Evolutionary conservation across 2,329 filamentous ascomycete species (phyloP), one percentile per base, ranked within the genome.

Genomic region (Penicillium polonicum): DNA sequence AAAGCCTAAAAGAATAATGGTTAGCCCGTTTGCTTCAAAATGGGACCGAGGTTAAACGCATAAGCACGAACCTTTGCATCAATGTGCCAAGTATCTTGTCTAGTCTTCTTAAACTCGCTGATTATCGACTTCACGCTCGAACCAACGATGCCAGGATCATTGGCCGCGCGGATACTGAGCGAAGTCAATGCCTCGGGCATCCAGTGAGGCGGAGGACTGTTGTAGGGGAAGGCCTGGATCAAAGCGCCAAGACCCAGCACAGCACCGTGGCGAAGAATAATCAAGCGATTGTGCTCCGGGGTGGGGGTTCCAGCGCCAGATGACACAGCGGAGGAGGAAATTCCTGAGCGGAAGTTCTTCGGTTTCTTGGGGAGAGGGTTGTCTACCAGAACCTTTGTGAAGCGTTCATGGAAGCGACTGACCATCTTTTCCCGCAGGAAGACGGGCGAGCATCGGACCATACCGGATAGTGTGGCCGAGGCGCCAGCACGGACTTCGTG

Each of bases 41-140:
- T 2, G n/a, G 15, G 4, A 36, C 33, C 12, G 8, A 27, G 21
- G 36, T 19, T 35, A 63, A 52, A 46, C 35, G 21, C 17, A 48
- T 52, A 52, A 35, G 17, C 56, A 76, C 85, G 76, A 79, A 96
- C 94, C 89, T 96, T 97, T 67, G 96, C 91, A 79, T 99, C 94
- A 60, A 96, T 93, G 69, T 88, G 88, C 94, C 94, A 99, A 65
- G 93, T 99, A 80, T 99, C 94, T 76, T 99, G 94, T 73, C 94
- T 87, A 45, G 94, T 99, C 85, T 99, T 99, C 81, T 99, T 99
- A 82, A 99, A 99, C 70, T 99, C 95, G 60, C 92, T 92, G 64
- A 99, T 80, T 36, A 97, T 92, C 19, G 84, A 85, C 83, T 99
- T 99, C 12, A 96, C 95, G 59, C 93, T 94, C 77, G 96, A 96